Percentiles rank a stretch among this genome's conserved stretches.
These are phyloP conservation scores for Centaurea solstitialis DNA, from an alignment of 129 eudicot species.

Conservation along the genomic window DNA sequence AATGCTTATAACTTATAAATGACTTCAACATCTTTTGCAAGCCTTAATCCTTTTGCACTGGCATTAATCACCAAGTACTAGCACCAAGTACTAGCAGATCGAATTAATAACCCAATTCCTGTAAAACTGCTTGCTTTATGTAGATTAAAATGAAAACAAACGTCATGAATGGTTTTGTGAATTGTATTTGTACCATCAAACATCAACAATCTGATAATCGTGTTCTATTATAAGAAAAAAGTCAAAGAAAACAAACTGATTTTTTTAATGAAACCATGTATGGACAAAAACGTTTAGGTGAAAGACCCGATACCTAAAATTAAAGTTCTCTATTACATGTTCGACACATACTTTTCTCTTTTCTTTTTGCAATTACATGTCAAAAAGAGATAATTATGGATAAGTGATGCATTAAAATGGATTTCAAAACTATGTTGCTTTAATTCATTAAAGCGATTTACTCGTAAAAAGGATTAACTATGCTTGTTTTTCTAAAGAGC, in stretches of 20 bases:
- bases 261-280: background rate
- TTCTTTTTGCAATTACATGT: conserved; percentile 8
- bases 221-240: background rate
- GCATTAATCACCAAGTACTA: too few relatives aligned
- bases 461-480: conserved; percentile 20
- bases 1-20: too few relatives aligned
- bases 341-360: background rate
- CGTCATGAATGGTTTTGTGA: background rate
- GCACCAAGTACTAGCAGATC: background rate
- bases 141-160: background rate
- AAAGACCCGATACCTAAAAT: conserved; percentile 3
- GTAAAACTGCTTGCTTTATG: too few relatives aligned
- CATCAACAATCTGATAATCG: background rate
- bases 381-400: background rate
- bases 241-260: background rate
- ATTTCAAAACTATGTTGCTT: conserved; percentile 3
- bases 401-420: conserved; percentile 8
- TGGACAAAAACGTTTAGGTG: background rate
- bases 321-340: background rate
- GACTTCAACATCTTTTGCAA: background rate
- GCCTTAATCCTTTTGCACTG: background rate
- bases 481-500: conserved; percentile 3
- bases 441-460: conserved; percentile 15
- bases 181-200: too few relatives aligned
- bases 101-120: background rate